These are phyloP conservation scores for Aspergillus bertholletiae DNA, from an alignment of 495 filamentous ascomycete species.

Conservation along the genomic window DNA sequence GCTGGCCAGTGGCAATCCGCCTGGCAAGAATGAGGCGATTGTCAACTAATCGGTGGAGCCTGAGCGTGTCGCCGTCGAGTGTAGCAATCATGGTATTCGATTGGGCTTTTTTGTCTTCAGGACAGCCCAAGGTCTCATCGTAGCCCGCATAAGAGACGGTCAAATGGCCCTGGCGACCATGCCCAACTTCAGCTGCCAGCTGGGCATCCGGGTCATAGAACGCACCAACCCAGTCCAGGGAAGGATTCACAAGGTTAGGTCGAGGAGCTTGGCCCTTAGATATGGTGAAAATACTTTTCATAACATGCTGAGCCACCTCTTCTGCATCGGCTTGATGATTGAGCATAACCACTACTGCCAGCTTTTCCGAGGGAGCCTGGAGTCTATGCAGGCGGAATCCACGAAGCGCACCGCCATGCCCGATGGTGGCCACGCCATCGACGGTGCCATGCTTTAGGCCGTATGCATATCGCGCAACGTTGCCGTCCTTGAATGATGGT, in stretches of 20 bases:
- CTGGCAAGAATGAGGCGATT: conserved; percentile 22
- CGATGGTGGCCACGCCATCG: conserved; percentile 7
- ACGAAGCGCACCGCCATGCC: conserved; percentile 31
- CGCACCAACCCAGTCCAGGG: conserved; percentile 17
- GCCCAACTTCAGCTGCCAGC: conserved; percentile 16
- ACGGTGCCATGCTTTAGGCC: conserved; percentile 17
- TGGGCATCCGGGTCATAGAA: conserved; percentile 28
- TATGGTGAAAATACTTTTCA: conserved; percentile 13
- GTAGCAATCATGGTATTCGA: conserved; percentile 10
- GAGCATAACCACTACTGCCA: conserved; percentile 28
- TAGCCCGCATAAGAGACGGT: conserved; percentile 14
- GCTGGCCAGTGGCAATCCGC: conserved; percentile 15
- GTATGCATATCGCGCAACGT: conserved; percentile 20
- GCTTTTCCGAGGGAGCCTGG: conserved; percentile 20
- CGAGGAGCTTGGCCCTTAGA: not conserved
- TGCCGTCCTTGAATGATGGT: conserved; percentile 21
- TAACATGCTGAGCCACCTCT: conserved; percentile 11
- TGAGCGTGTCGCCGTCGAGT: conserved; percentile 17
- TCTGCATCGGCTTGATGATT: conserved; percentile 25
- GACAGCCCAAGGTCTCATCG: not conserved
- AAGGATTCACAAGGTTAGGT: not conserved
- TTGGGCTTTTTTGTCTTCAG: conserved; percentile 7
- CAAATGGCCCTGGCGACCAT: conserved; percentile 12
- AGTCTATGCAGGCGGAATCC: conserved; percentile 29
- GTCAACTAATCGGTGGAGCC: conserved; percentile 21